Base-by-base conservation (phyloP, 2,329 filamentous ascomycete genomes). In the Aspergillus spinulosporus region DNA sequence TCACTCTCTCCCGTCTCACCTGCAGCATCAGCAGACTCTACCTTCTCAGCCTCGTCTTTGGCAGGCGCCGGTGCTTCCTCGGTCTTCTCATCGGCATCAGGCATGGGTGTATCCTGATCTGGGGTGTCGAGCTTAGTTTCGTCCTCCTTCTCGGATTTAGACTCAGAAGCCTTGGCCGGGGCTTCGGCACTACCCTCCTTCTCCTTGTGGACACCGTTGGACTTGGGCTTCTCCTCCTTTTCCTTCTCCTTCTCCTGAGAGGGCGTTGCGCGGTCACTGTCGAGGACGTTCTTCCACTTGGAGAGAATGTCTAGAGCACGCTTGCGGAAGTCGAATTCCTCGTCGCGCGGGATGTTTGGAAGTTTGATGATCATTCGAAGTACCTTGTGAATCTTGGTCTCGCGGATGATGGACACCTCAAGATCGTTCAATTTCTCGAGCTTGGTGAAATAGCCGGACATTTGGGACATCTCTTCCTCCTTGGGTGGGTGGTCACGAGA, bases 311-410 rank as follows among this genome's bases (percentile, higher is more conserved):
- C 80, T 62, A 89, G 83, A 36, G 91, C 92, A 49, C 94, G 88
- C 62, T 86, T 80, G 78, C 94, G 95, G 84, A 99, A 97, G 54
- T 89, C 79, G 74, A 88, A 95, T 63, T 96, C 89, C 36, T 92
- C 89, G 62, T 99, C 94, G 59, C 87, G 88, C 4, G 92, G 92
- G 64, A 99, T 96, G 3, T 82, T 82, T 43, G 87, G 83, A 7
- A 99, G 81, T 79, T 96, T 97, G 67, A 97, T 80, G 63, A 99
- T 94, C 3, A 88, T 92, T 78, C 95, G 96, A 56, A 99, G 82
- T 8, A 99, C 93, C 79, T 99, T 99, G 84, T 97, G 93, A 75
- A 99, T 97, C 82, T 97, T 99, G 60, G 94, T 99, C 11, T 79
- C 81, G 61, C 90, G 86, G 67, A 97, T 96, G 66, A 97, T 94